phyloP scores from a whole-genome alignment of 495 filamentous ascomycete species.

The Tuber aestivum region DNA sequence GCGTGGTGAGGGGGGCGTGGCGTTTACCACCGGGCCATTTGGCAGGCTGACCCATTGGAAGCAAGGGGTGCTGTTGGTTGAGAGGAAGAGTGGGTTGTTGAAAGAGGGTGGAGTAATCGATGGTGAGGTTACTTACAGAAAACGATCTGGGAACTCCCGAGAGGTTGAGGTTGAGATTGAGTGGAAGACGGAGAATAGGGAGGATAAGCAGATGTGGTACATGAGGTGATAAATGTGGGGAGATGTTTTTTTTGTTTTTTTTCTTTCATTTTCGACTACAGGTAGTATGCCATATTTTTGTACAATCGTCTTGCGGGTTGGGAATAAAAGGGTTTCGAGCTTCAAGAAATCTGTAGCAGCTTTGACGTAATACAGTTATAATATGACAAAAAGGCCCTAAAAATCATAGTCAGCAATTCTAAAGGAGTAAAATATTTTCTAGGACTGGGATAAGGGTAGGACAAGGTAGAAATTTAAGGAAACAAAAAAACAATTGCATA shows the following conservation, averaged over 20 bases:
- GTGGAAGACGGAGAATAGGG: conserved; percentile 32
- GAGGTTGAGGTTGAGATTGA: conserved; percentile 42
- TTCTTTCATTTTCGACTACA: conserved; percentile 2
- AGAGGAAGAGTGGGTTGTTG: conserved; percentile 36
- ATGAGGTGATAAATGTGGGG: conserved; percentile 32
- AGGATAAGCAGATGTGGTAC: conserved; percentile 39
- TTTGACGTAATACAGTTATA: background rate
- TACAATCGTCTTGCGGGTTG: background rate
- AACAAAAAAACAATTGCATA: no score
- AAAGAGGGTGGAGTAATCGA: conserved; percentile 36
- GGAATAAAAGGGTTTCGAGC: background rate
- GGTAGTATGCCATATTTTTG: background rate
- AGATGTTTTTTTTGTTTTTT: conserved; percentile 12
- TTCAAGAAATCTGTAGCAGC: background rate
- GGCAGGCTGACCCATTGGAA: conserved; percentile 46
- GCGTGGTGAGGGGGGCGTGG: conserved; percentile 39
- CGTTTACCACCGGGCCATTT: conserved; percentile 47
- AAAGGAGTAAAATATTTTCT: no score
- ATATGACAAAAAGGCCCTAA: no score
- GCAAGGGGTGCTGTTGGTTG: conserved; percentile 44
- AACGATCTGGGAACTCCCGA: conserved; percentile 39
- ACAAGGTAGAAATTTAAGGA: no score
- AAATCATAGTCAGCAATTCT: no score
- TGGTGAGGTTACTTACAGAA: conserved; percentile 43
- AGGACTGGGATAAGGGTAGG: no score